phyloP scores from a whole-genome alignment of 805 yeast species.

The Saccharomycopsis guyanensis region DNA sequence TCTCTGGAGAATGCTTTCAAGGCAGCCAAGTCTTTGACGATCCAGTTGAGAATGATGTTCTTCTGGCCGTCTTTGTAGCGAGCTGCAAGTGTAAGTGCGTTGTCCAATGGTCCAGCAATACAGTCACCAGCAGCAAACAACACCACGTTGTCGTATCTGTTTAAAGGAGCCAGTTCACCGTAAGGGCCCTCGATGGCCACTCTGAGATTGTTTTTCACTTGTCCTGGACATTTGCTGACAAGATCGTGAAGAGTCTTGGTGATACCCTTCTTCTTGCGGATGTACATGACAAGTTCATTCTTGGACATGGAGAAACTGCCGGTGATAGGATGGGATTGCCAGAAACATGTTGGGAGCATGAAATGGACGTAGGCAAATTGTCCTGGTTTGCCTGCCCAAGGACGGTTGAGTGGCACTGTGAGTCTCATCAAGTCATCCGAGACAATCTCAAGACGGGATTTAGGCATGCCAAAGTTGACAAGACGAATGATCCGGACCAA shows the following conservation, averaged over 20 bases:
- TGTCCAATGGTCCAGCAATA: constrained; percentile 41
- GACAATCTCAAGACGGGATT: constrained; percentile 22
- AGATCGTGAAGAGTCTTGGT: constrained; percentile 36
- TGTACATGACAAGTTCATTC: constrained; percentile 31
- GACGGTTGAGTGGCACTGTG: constrained; percentile 30
- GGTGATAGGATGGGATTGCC: constrained; percentile 61
- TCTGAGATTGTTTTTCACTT: constrained; percentile 27
- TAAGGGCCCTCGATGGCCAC: constrained; percentile 57
- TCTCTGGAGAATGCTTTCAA: constrained; percentile 42
- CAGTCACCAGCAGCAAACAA: constrained; percentile 48
- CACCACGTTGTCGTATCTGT: constrained; percentile 32
- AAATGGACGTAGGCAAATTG: constrained; percentile 52
- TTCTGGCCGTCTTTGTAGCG: constrained; percentile 23
- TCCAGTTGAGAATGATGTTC: constrained; percentile 50
- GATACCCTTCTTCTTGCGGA: constrained; percentile 51
- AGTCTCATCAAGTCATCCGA: constrained; percentile 37
- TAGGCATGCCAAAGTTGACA: constrained; percentile 44
- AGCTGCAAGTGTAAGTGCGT: constrained; percentile 28
- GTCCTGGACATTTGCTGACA: constrained; percentile 27
- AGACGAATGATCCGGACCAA: constrained; percentile 48
- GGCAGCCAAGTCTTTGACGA: constrained; percentile 43
- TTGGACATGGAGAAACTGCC: constrained; percentile 24
- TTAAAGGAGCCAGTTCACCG: constrained; percentile 39
- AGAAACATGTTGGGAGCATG: constrained; percentile 41
- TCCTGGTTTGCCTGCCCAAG: constrained; percentile 46